Base-by-base conservation (phyloP, 257 asterid genomes). In the Datura wrightii region DNA sequence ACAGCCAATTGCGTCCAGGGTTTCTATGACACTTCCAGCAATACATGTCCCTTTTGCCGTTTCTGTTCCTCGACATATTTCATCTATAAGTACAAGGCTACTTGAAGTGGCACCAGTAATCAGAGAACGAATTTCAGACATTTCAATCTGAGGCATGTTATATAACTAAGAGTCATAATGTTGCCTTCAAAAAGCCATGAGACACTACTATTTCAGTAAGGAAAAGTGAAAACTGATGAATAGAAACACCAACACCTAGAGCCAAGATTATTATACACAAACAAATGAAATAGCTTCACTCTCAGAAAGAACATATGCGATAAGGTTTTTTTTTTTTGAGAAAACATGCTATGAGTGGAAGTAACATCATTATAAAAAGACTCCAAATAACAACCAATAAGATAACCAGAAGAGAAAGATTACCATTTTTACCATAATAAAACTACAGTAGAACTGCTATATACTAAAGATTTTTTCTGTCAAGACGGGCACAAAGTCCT, bases 31-130 rank as follows among this genome's bases (percentile, higher is more conserved):
- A 86, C 98, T 94, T n/a, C 99, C 99, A 37, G 99, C 99, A 86
- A 96, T 94, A 60, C 99, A 96, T 31, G 98, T 94, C 67, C 99
- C 99, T 86, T 96, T 96, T 1, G 99, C 99, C 50, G 99, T 97
- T 88, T 97, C 99, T 36, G 99, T 97, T 69, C 99, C 99, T 84
- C 98, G 92, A 85, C 99, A 97, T 87, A 97, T 94, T 84, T 97
- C 99, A 83, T 97, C 99, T 39, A 97, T 89, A 79, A 97, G 97
- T 10, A 96, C 95, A 41, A 97, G 98, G 89, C 99, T 97, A 82
- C 90, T 93, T 48, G 98, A 93, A 81, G 97, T 93, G 84, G 98
- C 93, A 53, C 93, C 87, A 34, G 90, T 84, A 37, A 97, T 85
- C 56, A 97, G 92, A 39, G 97, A 93, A 31, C 99, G 98, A 44